These are phyloP conservation scores for Prunus davidiana DNA, from an alignment of 306 rosid genomes.

Conservation along the genomic window DNA sequence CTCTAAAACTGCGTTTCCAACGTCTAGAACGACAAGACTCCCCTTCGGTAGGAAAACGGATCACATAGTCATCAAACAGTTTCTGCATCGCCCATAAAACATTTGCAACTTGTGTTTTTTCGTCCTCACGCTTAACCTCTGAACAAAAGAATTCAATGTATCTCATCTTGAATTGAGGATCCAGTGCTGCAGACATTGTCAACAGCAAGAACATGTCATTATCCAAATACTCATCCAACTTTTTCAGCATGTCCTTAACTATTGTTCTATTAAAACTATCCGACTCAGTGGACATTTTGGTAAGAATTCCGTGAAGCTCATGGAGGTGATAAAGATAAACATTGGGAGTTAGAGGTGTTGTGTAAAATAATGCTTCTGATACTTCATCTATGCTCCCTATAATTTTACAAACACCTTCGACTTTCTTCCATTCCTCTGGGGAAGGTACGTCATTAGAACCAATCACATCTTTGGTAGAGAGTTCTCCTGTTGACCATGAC, in stretches of 20 bases:
- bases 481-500: conserved; percentile 2
- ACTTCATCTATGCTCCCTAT: conserved; percentile 13
- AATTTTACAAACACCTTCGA: conserved; percentile 4
- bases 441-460: background rate
- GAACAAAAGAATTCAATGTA: conserved; percentile 11
- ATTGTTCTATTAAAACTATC: conserved; percentile 7
- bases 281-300: background rate
- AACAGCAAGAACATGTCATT: conserved; percentile 14
- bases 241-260: conserved; percentile 5
- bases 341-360: conserved; percentile 2
- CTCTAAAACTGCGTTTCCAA: conserved; percentile 1
- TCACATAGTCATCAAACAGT: conserved; percentile 11
- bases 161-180: conserved; percentile 16
- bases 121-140: background rate
- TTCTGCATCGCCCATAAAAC: background rate
- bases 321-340: conserved; percentile 12
- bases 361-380: conserved; percentile 8
- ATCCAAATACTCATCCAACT: conserved; percentile 11
- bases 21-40: background rate
- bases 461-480: conserved; percentile 7
- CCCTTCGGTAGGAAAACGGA: conserved; percentile 6
- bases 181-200: conserved; percentile 22
- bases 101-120: background rate
- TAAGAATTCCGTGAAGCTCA: conserved; percentile 2
- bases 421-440: conserved; percentile 12